Percentiles rank a stretch among this genome's conserved stretches.
These are phyloP conservation scores for Fusarium keratoplasticum DNA, from an alignment of 2,329 filamentous ascomycete genomes.

Conservation along the genomic window DNA sequence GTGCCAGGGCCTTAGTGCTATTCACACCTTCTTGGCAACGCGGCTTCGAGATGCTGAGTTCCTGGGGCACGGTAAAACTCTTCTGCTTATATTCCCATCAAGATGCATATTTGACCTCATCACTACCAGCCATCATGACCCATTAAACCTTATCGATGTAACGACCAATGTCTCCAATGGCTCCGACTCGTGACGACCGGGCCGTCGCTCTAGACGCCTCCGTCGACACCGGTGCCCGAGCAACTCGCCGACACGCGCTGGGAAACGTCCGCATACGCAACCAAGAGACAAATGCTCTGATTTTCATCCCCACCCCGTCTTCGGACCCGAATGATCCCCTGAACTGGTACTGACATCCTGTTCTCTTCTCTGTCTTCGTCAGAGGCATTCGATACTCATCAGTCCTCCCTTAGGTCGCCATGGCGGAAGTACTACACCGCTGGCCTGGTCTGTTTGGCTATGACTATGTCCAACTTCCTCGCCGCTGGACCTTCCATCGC, in stretches of 20 bases:
- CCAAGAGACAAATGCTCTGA: constrained; percentile 19
- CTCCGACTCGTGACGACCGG: neutral
- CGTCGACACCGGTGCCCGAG: constrained; percentile 9
- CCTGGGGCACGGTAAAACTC: neutral
- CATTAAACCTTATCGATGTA: neutral
- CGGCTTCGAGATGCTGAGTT: neutral
- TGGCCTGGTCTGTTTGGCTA: constrained; percentile 61
- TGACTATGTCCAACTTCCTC: constrained; percentile 68
- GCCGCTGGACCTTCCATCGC: constrained; percentile 66
- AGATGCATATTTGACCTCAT: neutral
- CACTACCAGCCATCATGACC: neutral
- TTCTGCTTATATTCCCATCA: neutral
- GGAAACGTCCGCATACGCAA: constrained; percentile 57
- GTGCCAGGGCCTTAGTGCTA: neutral
- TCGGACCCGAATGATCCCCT: constrained; percentile 49
- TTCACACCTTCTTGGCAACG: neutral
- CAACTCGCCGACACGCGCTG: constrained; percentile 45
- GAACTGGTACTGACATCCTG: constrained; percentile 56
- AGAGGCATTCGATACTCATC: constrained; percentile 7
- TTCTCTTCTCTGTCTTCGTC: neutral
- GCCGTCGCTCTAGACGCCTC: neutral
- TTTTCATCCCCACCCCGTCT: constrained; percentile 32
- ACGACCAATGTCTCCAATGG: neutral
- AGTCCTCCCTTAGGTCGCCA: constrained; percentile 50
- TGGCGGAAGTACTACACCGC: constrained; percentile 63